A percentile compares a stretch with the other conserved stretches of the same genome.
phyloP scores from a whole-genome alignment of 805 yeast species.

The Zygotorulaspora chibaensis region DNA sequence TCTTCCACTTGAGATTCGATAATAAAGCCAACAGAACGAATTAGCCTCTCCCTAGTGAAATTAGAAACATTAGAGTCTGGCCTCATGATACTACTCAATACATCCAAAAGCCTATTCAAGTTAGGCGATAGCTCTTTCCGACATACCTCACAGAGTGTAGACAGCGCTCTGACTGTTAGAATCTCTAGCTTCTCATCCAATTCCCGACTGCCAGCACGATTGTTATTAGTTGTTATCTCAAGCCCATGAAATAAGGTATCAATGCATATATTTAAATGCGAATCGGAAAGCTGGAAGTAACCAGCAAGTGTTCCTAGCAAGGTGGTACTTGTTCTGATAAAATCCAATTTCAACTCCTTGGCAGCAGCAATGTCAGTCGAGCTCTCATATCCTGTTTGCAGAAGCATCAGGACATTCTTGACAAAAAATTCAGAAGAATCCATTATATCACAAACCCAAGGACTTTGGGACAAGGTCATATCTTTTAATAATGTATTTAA shows the following conservation, averaged over 20 bases:
- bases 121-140: slow-evolving; percentile 25
- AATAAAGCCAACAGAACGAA: slow-evolving; percentile 59
- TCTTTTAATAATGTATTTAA: slow-evolving; percentile 26
- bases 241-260: slow-evolving; percentile 30
- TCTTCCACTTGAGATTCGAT: slow-evolving; percentile 44
- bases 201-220: slow-evolving; percentile 9
- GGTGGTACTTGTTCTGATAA: slow-evolving; percentile 29
- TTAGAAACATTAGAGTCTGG: slow-evolving; percentile 27
- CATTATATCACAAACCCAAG: slow-evolving; percentile 29
- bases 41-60: slow-evolving; percentile 46
- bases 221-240: slow-evolving; percentile 20
- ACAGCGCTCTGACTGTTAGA: slow-evolving; percentile 26
- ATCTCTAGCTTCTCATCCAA: slow-evolving; percentile 29
- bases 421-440: slow-evolving; percentile 24
- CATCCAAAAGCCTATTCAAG: slow-evolving; percentile 23
- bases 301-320: slow-evolving; percentile 30
- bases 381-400: slow-evolving; percentile 26
- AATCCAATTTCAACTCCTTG: slow-evolving; percentile 23
- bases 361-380: slow-evolving; percentile 15
- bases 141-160: slow-evolving; percentile 30
- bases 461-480: slow-evolving; percentile 28
- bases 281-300: slow-evolving; percentile 23
- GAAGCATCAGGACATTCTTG: slow-evolving; percentile 22
- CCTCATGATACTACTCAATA: slow-evolving; percentile 34
- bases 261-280: slow-evolving; percentile 22